These are phyloP conservation scores for Neonectria ditissima DNA, from an alignment of 2,329 filamentous ascomycete species.

Conservation along the genomic window DNA sequence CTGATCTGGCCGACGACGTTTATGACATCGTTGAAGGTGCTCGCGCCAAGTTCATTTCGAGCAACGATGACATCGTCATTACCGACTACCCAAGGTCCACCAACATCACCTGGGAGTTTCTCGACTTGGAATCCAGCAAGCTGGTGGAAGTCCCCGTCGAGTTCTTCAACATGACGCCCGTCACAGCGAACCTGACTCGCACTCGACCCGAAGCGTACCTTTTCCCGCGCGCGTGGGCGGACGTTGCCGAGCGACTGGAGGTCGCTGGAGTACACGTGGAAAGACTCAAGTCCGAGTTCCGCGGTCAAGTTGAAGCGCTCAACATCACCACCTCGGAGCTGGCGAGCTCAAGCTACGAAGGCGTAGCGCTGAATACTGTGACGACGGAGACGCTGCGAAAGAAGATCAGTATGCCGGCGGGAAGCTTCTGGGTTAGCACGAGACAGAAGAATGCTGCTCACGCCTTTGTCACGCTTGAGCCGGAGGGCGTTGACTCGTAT, in stretches of 20 bases:
- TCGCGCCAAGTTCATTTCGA: slow-evolving; percentile 36
- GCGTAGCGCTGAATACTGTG: slow-evolving; percentile 38
- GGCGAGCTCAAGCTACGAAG: slow-evolving; percentile 38
- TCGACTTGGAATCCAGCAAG: slow-evolving; percentile 42
- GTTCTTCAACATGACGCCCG: slow-evolving; percentile 43
- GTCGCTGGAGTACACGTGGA: slow-evolving; percentile 41
- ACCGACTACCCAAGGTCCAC: slow-evolving; percentile 35
- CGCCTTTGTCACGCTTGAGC: slow-evolving; percentile 45
- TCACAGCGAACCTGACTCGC: slow-evolving; percentile 43
- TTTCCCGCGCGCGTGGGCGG: slow-evolving; percentile 42
- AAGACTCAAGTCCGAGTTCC: slow-evolving; percentile 34
- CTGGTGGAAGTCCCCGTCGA: slow-evolving; percentile 38
- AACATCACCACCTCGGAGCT: slow-evolving; percentile 36
- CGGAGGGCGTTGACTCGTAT: slow-evolving; percentile 44
- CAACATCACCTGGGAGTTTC: slow-evolving; percentile 44
- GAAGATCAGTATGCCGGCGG: slow-evolving; percentile 39
- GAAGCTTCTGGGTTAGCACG: slow-evolving; percentile 44
- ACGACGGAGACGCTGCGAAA: slow-evolving; percentile 32
- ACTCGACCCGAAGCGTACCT: slow-evolving; percentile 44
- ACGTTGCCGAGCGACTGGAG: slow-evolving; percentile 40
- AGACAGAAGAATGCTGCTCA: slow-evolving; percentile 44
- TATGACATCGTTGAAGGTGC: slow-evolving; percentile 39
- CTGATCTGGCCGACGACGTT: slow-evolving; percentile 37
- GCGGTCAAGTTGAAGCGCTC: slow-evolving; percentile 39
- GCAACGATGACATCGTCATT: slow-evolving; percentile 43